phyloP scores from a whole-genome alignment of 2,329 filamentous ascomycete species.

The Colletotrichum sp. region DNA sequence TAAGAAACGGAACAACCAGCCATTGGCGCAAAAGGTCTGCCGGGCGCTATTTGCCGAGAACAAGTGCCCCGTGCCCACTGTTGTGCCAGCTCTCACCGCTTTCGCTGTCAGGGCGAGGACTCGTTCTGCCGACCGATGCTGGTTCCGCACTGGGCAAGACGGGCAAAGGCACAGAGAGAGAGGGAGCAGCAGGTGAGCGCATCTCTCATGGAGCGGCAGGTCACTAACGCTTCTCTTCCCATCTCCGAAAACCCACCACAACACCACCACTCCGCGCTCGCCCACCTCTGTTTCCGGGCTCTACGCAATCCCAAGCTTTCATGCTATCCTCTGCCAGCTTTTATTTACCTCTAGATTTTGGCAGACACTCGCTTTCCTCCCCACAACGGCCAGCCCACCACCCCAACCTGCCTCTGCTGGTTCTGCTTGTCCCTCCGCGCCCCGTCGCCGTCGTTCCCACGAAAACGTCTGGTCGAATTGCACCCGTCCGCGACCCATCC shows the following conservation, averaged over 20 bases:
- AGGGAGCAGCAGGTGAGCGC: slow-evolving; percentile 21
- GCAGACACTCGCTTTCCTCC: background rate
- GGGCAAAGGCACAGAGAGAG: slow-evolving; percentile 20
- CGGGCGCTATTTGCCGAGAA: slow-evolving; percentile 20
- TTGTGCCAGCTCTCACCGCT: slow-evolving; percentile 23
- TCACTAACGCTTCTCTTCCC: slow-evolving; percentile 23
- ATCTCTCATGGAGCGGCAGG: slow-evolving; percentile 23
- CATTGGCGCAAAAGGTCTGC: slow-evolving; percentile 18
- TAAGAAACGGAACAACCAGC: slow-evolving; percentile 17
- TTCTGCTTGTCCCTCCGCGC: slow-evolving; percentile 19
- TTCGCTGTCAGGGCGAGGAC: slow-evolving; percentile 15
- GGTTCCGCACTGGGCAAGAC: slow-evolving; percentile 20
- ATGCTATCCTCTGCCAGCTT: slow-evolving; percentile 10
- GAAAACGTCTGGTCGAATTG: slow-evolving; percentile 19
- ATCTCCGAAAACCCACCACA: slow-evolving; percentile 22
- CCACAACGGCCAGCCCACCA: slow-evolving; percentile 15
- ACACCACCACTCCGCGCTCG: slow-evolving; percentile 15
- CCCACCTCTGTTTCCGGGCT: slow-evolving; percentile 3
- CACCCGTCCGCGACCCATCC: slow-evolving; percentile 1
- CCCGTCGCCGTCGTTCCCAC: slow-evolving; percentile 9
- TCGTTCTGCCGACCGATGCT: slow-evolving; percentile 25
- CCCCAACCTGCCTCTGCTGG: slow-evolving; percentile 18
- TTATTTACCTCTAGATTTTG: background rate
- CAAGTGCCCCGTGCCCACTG: slow-evolving; percentile 17
- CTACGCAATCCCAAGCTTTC: slow-evolving; percentile 7